Base-by-base conservation (phyloP, 2,329 filamentous ascomycete genomes). In the Colletotrichum scovillei region DNA sequence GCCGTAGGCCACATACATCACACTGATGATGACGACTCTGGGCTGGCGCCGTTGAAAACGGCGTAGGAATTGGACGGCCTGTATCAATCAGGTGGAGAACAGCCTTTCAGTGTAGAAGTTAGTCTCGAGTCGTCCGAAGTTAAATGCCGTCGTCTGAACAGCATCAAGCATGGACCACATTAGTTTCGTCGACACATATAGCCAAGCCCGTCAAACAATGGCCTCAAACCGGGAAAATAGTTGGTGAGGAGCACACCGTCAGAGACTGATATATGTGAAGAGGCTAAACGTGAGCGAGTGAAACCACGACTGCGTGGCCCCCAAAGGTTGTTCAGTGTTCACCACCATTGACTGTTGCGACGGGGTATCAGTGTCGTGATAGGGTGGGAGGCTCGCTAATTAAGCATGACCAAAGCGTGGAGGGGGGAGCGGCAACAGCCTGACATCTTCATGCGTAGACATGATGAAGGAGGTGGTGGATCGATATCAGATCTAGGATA, bases 111-210 rank as follows among this genome's bases (percentile, higher is more conserved):
- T 49, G 67, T 14, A 30, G 52, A n/a, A 32, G 38, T 55, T 67
- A 58, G 53, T 63, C 67, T 74, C 62, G 24, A 52, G 53, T 69
- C 66, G 52, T 67, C 68, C 14, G 22, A 59, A 67, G 72, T 74
- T 42, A 22, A 72, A 30, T 67, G 57, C 22, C 68, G 58, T 67
- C 66, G 67, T 72, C 59, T 53, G 67, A 72, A 69, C 55, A 42
- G 46, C 35, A 59, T 16, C 19, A 52, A 60, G 70, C 55, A 70
- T 73, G 53, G 53, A 22, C 55, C 66, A 42, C 42, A 38, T 56
- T 22, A 59, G 55, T 60, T 60, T 64, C 66, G 32, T 73, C 46
- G 28, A 59, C 42, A 69, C 22, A 30, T 55, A 22, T 55, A 64
- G 66, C 70, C 70, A 63, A 64, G 55, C 53, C 46, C 55, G 53